Evolutionary conservation across 2,329 filamentous ascomycete genomes (phyloP), one percentile per base, ranked within the genome.

Genomic region (Paracamarosporium sp.): DNA sequence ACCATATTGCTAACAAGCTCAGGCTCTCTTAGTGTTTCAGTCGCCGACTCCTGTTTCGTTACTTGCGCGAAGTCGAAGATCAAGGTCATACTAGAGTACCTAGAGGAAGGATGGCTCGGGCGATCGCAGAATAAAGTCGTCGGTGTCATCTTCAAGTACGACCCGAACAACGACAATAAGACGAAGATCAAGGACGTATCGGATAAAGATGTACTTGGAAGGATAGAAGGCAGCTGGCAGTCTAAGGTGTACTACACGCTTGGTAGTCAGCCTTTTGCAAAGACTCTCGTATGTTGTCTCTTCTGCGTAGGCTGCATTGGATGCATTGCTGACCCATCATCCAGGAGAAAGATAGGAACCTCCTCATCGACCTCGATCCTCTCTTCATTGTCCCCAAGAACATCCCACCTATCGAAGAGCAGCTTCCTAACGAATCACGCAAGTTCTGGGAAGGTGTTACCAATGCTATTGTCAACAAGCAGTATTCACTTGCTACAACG

Each of bases 91-190:
- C 80, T 99, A 45, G 89, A 96, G 69, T 99, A 99, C 75, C 82
- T 93, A 54, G 94, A 98, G 71, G 94, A 98, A 68, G 93, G 93
- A 48, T 99, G 95, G 93, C 84, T 98, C 28, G 92, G 93, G 45
- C 91, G 92, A 64, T 87, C 92, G 20, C 94, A 96, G 67, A 97
- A 98, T 78, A 93, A 90, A 72, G 90, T 99, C 33, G 88, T 96
- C 60, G 95, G 95, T 17, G 87, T 97, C 53, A 85, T 98, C 54
- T 99, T 97, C 83, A 89, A 86, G 48, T 97, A 97, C 67, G 90
- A 97, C 70, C 90, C 93, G 0, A 87, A 91, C 22, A 94, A 93
- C 56, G 94, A 98, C 75, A 86, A 86, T 73, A 92, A 89, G 76
- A 87, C 81, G 5, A 88, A 86, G 67, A 89, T 97, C 68, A 92